Percentiles rank a stretch among this genome's conserved stretches.
Conservation (phyloP, 805 yeast species). For the Candida sithepensis region DNA sequence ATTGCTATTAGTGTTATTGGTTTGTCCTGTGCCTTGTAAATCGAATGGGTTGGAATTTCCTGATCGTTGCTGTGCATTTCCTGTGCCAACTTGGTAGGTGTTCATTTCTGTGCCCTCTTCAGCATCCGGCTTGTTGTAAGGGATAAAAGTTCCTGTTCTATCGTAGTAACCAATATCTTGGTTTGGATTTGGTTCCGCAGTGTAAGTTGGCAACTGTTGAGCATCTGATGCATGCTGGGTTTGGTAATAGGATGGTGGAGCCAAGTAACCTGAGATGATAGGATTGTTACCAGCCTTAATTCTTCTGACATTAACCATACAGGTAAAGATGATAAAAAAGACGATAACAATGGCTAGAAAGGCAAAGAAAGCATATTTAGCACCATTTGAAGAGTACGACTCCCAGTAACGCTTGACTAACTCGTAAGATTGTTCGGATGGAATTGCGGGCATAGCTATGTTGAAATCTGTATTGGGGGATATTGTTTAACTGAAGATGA, state of each 20-base stretch:
- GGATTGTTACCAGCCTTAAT: constrained; percentile 51
- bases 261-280: constrained; percentile 49
- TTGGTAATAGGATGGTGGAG: constrained; percentile 71
- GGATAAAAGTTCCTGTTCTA: constrained; percentile 48
- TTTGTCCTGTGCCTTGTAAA: constrained; percentile 11
- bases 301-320: constrained; percentile 54
- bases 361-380: constrained; percentile 66
- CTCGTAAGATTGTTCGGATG: constrained; percentile 1
- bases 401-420: constrained; percentile 16
- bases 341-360: constrained; percentile 49
- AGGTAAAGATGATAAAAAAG: constrained; percentile 45
- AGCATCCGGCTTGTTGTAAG: constrained; percentile 6
- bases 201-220: constrained; percentile 61
- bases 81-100: not conserved
- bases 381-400: constrained; percentile 20
- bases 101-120: not conserved
- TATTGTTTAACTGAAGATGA: not conserved
- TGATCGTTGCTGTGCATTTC: not conserved
- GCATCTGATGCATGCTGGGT: constrained; percentile 52
- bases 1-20: too few relatives aligned
- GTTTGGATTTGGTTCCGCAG: constrained; percentile 60
- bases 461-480: not conserved
- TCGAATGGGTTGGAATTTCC: constrained; percentile 10
- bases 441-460: constrained; percentile 1
- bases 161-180: constrained; percentile 78